Evolutionary conservation across 2,329 filamentous ascomycete species (phyloP), one percentile per base, ranked within the genome.

Genomic region (Talaromyces sp.): DNA sequence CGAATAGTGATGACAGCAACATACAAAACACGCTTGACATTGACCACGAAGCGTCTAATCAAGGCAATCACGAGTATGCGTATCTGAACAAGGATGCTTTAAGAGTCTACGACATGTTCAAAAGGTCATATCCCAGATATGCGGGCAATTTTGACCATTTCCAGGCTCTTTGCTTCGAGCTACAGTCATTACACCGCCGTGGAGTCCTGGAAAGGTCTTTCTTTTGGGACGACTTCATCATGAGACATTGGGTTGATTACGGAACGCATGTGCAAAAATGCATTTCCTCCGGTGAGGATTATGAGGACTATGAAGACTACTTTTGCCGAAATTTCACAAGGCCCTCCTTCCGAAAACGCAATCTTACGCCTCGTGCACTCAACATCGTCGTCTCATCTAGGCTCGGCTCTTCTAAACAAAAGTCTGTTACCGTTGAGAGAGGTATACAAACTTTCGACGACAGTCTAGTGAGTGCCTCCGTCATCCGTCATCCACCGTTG

Each of bases 141-240:
- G 35, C 63, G 8, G 80, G 80, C 14, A 71, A 76, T 62, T 72
- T 77, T 24, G 65, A 67, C 6, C 74, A 80, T 68, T 82, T 82
- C 60, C 68, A 67, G 22, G 69, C 71, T n/a, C 68, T 80, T 27
- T 81, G 79, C 63, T 68, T 67, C 19, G 77, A 73, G 58, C 68
- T 82, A 43, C 72, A 75, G 27, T 66, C 67, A 14, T 67, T 80
- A 43, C 68, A 75, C n/a, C 66, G 66, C 22, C 62, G 68, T 19
- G 77, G 74, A 5, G 61, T 71, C 80, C 37, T 62, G 52, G 19
- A 73, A 43, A 72, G 74, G 60, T 79, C 75, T 13, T 77, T 73
- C 37, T 63, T 74, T 27, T 81, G 80, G 77, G 81, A 83, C 69
- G 81, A 82, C 67, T 82, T 80, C 64, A 70, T 82, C 60, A 80